phyloP scores from a whole-genome alignment of 768 basidiomycete genomes.

The Hirschioporus abietinus region DNA sequence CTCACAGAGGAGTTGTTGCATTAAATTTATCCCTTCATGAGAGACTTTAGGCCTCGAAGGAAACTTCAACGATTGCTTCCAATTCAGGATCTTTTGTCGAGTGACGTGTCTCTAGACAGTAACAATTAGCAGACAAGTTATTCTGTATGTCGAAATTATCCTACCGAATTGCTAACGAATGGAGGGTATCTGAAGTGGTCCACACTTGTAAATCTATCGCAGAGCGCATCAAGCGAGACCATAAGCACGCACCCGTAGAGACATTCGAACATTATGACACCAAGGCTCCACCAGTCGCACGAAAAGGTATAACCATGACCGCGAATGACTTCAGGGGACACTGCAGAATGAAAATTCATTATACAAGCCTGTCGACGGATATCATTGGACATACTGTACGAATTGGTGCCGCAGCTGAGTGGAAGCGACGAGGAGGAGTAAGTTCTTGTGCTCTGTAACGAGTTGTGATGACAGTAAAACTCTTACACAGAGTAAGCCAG shows the following conservation, averaged over 20 bases:
- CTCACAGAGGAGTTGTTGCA: constrained; percentile 89
- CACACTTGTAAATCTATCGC: background rate
- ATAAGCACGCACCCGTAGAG: constrained; percentile 69
- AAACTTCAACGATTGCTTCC: constrained; percentile 86
- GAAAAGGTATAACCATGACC: constrained; percentile 91
- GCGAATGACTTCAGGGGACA: constrained; percentile 88
- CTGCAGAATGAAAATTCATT: constrained; percentile 32
- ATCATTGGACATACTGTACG: constrained; percentile 54
- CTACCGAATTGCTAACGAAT: constrained; percentile 90
- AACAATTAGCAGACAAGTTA: constrained; percentile 7
- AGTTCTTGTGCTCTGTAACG: background rate
- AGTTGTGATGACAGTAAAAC: background rate
- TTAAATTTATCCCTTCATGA: constrained; percentile 80
- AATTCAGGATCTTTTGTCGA: constrained; percentile 95
- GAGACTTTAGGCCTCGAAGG: constrained; percentile 80
- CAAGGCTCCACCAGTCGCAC: constrained; percentile 98
- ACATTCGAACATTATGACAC: constrained; percentile 95
- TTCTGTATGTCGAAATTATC: constrained; percentile 21
- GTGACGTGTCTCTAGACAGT: constrained; percentile 76
- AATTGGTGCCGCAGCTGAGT: constrained; percentile 83
- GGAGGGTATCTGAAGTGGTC: constrained; percentile 72
- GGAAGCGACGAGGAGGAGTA: constrained; percentile 17
- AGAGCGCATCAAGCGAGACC: background rate
- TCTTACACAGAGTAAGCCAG: constrained; percentile 85
- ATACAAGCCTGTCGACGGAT: background rate